Percentiles rank a stretch among this genome's conserved stretches.
These are phyloP conservation scores for Sporothrix mexicana DNA, from an alignment of 2,329 filamentous ascomycete species.

Conservation along the genomic window DNA sequence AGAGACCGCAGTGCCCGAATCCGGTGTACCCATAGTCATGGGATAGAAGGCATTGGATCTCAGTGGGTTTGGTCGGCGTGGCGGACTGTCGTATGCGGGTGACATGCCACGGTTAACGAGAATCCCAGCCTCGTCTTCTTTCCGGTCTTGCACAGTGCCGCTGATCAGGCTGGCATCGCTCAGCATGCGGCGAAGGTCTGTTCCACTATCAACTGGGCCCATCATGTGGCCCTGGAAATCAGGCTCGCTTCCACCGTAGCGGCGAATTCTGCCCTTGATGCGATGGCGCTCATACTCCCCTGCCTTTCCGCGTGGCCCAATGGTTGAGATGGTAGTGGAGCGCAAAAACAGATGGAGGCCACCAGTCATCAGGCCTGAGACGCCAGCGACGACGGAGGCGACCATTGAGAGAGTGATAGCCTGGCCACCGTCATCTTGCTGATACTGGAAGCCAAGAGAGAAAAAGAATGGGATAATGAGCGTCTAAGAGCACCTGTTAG, in stretches of 20 bases:
- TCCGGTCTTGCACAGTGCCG: conserved; percentile 38
- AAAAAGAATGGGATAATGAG: conserved; percentile 70
- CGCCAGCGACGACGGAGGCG: conserved; percentile 68
- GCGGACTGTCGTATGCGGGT: conserved; percentile 34
- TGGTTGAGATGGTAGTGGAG: conserved; percentile 64
- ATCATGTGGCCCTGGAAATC: conserved; percentile 47
- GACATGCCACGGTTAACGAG: conserved; percentile 39
- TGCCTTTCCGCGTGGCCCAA: conserved; percentile 55
- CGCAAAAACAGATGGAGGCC: conserved; percentile 71
- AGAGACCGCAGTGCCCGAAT: neutral
- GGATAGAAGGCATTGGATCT: conserved; percentile 46
- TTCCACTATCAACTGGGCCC: conserved; percentile 43
- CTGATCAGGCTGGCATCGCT: conserved; percentile 47
- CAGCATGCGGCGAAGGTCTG: conserved; percentile 43
- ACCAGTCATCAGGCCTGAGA: conserved; percentile 69
- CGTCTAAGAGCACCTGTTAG: conserved; percentile 47
- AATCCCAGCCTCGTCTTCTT: conserved; percentile 45
- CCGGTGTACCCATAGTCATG: neutral
- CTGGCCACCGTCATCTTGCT: conserved; percentile 47
- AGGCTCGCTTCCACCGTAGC: conserved; percentile 39
- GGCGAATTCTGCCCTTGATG: conserved; percentile 53
- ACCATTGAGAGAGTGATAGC: conserved; percentile 64
- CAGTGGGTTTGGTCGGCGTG: conserved; percentile 42
- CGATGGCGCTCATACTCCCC: conserved; percentile 55
- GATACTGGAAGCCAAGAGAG: conserved; percentile 54